phyloP scores from a whole-genome alignment of 192 early-diverging fungal species.

The Umbelopsis sp. region DNA sequence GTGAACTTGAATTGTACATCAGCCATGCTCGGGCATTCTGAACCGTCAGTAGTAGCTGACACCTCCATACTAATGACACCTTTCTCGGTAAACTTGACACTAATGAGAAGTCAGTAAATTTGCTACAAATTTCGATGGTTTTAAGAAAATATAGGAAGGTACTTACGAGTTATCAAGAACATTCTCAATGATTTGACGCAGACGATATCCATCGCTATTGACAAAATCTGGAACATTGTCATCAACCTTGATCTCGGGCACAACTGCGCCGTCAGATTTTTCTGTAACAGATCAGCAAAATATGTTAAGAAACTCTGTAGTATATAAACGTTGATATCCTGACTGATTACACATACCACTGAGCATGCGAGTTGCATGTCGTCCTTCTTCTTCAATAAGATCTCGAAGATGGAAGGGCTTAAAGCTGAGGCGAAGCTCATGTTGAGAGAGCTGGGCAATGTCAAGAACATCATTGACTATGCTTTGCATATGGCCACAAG shows the following conservation, averaged over 20 bases:
- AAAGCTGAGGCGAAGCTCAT: not conserved
- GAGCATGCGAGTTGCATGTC: not conserved
- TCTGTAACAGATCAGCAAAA: not conserved
- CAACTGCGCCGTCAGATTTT: not conserved
- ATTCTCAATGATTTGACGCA: slow-evolving; percentile 3
- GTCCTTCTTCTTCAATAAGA: not conserved
- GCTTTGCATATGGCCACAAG: slow-evolving; percentile 4
- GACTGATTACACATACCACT: not conserved
- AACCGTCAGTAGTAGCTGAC: not conserved
- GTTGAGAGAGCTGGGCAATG: not conserved
- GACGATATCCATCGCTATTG: not conserved
- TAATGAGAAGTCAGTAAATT: too few species aligned
- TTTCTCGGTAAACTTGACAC: not conserved
- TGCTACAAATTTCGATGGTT: too few species aligned
- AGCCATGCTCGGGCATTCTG: not conserved
- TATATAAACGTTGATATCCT: too few species aligned
- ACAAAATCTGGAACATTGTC: not conserved
- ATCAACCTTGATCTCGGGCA: not conserved
- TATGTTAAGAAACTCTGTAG: too few species aligned
- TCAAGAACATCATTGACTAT: slow-evolving; percentile 16
- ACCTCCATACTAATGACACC: not conserved
- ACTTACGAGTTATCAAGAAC: slow-evolving; percentile 8
- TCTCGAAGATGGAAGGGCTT: not conserved
- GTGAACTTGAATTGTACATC: not conserved
- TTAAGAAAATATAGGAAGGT: not conserved